Evolutionary conservation across 768 basidiomycete genomes (phyloP).

Genomic region (Termitomyces sp.): DNA sequence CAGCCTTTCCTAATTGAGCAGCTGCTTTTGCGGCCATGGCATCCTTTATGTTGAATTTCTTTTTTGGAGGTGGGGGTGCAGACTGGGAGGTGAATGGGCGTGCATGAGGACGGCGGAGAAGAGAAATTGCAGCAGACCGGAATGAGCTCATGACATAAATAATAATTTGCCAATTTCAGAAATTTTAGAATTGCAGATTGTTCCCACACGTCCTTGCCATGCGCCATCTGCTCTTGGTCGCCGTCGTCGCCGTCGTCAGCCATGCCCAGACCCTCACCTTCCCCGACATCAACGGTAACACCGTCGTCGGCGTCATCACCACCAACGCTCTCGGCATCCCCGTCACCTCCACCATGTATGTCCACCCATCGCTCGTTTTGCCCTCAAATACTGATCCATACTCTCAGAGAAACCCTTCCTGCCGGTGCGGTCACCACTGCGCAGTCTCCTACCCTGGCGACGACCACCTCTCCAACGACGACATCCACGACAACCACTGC

Average conservation of each 20-base stretch:
- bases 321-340: slow-evolving; percentile 6
- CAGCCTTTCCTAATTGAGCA: not conserved
- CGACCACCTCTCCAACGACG: slow-evolving; percentile 19
- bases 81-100: not conserved
- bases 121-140: slow-evolving; percentile 21
- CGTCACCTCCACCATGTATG: slow-evolving; percentile 16
- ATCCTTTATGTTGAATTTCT: not conserved
- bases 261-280: slow-evolving; percentile 44
- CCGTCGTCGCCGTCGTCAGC: slow-evolving; percentile 20
- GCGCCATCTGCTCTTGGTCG: slow-evolving; percentile 10
- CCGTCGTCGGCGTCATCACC: slow-evolving; percentile 42
- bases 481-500: slow-evolving; percentile 17
- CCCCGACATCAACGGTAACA: slow-evolving; percentile 41
- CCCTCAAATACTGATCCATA: not conserved
- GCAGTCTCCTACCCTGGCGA: not conserved
- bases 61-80: not conserved
- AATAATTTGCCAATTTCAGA: not conserved
- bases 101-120: slow-evolving; percentile 6
- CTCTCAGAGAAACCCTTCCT: slow-evolving; percentile 20
- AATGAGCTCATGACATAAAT: slow-evolving; percentile 27
- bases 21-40: not conserved
- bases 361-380: not conserved
- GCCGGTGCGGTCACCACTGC: slow-evolving; percentile 11
- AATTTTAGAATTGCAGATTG: not conserved
- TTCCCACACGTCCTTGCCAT: slow-evolving; percentile 13